A percentile compares a stretch with the other conserved stretches of the same genome.
phyloP scores from a whole-genome alignment of 148 eudicot genomes.

The Fallopia convolvulus region DNA sequence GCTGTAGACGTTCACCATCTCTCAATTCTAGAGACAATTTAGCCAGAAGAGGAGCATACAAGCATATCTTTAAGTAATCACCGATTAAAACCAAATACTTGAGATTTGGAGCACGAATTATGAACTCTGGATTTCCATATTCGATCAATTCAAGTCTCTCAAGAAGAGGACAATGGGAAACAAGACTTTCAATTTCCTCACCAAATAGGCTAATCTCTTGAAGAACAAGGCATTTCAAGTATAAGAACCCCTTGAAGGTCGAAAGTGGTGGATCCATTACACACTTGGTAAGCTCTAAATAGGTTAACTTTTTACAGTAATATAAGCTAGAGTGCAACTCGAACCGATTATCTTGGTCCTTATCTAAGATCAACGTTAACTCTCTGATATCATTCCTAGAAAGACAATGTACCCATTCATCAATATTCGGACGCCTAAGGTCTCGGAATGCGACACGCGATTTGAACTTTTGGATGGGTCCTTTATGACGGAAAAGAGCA shows the following conservation, averaged over 20 bases:
- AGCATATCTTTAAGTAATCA: constrained; percentile 47
- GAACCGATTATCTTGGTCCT: too few species aligned
- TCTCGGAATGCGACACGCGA: constrained; percentile 31
- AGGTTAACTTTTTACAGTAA: constrained; percentile 35
- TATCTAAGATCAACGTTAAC: constrained; percentile 11
- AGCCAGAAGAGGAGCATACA: constrained; percentile 44
- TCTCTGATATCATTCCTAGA: constrained; percentile 49
- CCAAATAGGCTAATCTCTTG: constrained; percentile 46
- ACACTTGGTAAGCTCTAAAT: constrained; percentile 57
- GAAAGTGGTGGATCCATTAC: constrained; percentile 43
- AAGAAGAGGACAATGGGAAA: constrained; percentile 49
- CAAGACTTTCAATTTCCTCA: constrained; percentile 46
- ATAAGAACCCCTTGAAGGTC: constrained; percentile 38
- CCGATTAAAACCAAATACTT: constrained; percentile 49
- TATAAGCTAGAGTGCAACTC: constrained; percentile 17
- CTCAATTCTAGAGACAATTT: constrained; percentile 41
- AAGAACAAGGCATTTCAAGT: constrained; percentile 44
- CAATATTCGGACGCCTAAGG: constrained; percentile 43
- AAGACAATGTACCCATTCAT: constrained; percentile 68
- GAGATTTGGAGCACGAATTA: constrained; percentile 57
- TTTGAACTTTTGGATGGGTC: constrained; percentile 58
- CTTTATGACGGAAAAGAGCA: constrained; percentile 53
- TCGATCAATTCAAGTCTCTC: constrained; percentile 50
- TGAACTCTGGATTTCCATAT: constrained; percentile 42
- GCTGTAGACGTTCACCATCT: constrained; percentile 50